Base-by-base conservation (phyloP, 805 yeast genomes). In the Lipomyces yamanashiensis region DNA sequence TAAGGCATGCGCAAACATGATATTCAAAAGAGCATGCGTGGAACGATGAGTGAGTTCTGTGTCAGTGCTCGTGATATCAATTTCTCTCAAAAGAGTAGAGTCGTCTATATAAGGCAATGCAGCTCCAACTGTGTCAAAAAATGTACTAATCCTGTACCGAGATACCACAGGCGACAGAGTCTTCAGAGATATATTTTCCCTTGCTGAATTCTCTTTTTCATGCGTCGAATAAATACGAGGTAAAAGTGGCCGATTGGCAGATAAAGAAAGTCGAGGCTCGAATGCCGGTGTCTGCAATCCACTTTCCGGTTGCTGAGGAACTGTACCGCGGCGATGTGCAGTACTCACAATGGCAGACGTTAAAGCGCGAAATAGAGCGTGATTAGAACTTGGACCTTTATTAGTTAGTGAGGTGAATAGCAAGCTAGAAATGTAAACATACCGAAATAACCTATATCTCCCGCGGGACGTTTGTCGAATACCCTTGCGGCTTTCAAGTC, bases 61-160 rank as follows among this genome's bases (percentile, higher is more conserved):
- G 28, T 23, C 15, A 23, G n/a, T 28, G 36, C 23, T 13, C 8
- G 36, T 19, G 4, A 37, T 13, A 23, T 13, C 51, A 23, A 48
- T 28, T 48, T 19, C 51, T 48, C 36, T 48, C 2, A n/a, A 10
- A 13, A 48, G 8, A 23, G 23, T 28, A 6, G 51, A 10, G 3
- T 48, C 51, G 17, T 23, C 9, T 7, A 28, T 34, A 48, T 48
- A 48, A 2, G 51, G 51, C n/a, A 48, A 7, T 4, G 23, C 51
- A 48, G 51, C 51, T 13, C 51, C 51, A 13, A 48, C 36, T 19
- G 51, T 48, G 8, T 48, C 51, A 23, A 21, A 23, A 23, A 48
- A 48, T 34, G 1, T 23, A 2, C 33, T 23, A 6, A 48, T 48
- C 36, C 10, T 9, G 7, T 48, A 37, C 7, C 7, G n/a, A 2